Conservation (phyloP, 2,329 filamentous ascomycete genomes). For the Pseudopithomyces chartarum region DNA sequence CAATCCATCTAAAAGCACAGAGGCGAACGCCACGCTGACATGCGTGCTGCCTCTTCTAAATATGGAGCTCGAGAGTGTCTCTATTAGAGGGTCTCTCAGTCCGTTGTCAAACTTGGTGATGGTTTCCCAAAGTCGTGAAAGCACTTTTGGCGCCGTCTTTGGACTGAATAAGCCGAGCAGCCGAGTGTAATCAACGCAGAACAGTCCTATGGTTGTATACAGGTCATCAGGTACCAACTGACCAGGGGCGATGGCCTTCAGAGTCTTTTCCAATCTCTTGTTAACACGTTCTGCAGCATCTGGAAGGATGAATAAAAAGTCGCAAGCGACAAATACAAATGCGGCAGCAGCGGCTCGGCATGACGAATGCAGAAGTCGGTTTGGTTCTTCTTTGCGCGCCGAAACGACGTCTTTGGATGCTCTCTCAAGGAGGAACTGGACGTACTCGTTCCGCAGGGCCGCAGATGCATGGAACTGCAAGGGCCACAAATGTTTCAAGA, state of each 20-base stretch:
- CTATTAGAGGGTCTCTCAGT: slow-evolving; percentile 12
- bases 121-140: slow-evolving; percentile 25
- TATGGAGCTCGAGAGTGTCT: slow-evolving; percentile 27
- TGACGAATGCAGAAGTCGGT: slow-evolving; percentile 20
- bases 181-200: slow-evolving; percentile 31
- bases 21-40: slow-evolving; percentile 25
- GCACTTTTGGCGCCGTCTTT: slow-evolving; percentile 17
- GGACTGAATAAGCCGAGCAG: slow-evolving; percentile 28
- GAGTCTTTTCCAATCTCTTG: slow-evolving; percentile 24
- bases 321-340: slow-evolving; percentile 34
- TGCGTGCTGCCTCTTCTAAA: slow-evolving; percentile 22
- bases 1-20: slow-evolving; percentile 24
- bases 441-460: slow-evolving; percentile 25
- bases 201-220: slow-evolving; percentile 25
- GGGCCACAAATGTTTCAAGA: slow-evolving; percentile 38
- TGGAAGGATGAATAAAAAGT: slow-evolving; percentile 29
- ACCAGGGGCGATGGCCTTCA: slow-evolving; percentile 25
- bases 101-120: slow-evolving; percentile 18
- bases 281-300: slow-evolving; percentile 24
- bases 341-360: slow-evolving; percentile 28
- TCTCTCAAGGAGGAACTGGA: slow-evolving; percentile 33
- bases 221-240: slow-evolving; percentile 22
- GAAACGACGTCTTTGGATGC: slow-evolving; percentile 28
- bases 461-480: slow-evolving; percentile 33
- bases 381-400: slow-evolving; percentile 10